Evolutionary conservation across 1,139 yeast species (phyloP).

Genomic region (Zygosaccharomyces pseudobailii): DNA sequence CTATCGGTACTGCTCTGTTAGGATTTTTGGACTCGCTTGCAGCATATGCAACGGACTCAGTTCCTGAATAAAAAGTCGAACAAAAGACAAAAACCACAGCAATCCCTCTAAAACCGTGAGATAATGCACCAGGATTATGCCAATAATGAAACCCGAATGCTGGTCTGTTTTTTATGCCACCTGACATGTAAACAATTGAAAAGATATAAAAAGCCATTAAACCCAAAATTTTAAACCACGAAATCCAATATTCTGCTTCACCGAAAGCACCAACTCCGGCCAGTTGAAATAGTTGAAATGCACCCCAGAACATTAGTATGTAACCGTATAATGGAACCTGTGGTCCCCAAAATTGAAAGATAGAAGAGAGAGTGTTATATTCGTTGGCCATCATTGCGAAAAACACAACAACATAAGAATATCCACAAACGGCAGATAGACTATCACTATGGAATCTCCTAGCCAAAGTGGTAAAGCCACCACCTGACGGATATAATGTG

Average conservation of each 20-base stretch:
- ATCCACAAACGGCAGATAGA: slow-evolving; percentile 54
- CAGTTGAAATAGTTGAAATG: slow-evolving; percentile 47
- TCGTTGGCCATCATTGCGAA: slow-evolving; percentile 47
- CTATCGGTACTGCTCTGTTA: slow-evolving; percentile 54
- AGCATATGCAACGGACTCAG: slow-evolving; percentile 39
- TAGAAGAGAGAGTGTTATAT: slow-evolving; percentile 45
- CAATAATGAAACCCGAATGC: slow-evolving; percentile 52
- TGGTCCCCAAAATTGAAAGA: slow-evolving; percentile 8
- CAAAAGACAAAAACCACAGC: slow-evolving; percentile 56
- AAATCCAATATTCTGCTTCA: slow-evolving; percentile 57
- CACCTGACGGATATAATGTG: slow-evolving; percentile 61
- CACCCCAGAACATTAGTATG: slow-evolving; percentile 50
- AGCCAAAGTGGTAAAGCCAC: slow-evolving; percentile 61
- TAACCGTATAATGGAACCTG: slow-evolving; percentile 8
- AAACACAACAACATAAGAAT: slow-evolving; percentile 58
- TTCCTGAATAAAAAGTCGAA: slow-evolving; percentile 60
- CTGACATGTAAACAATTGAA: slow-evolving; percentile 54
- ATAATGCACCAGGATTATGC: slow-evolving; percentile 55
- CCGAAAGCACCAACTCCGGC: slow-evolving; percentile 61
- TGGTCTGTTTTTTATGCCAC: slow-evolving; percentile 55
- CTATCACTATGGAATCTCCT: slow-evolving; percentile 58
- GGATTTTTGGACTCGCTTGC: slow-evolving; percentile 47
- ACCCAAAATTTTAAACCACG: slow-evolving; percentile 53
- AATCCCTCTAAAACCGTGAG: slow-evolving; percentile 67
- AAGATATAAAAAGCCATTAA: slow-evolving; percentile 56